Percentiles rank a stretch among this genome's conserved stretches.
Evolutionary conservation across 108 stramenopile genomes (phyloP).

Genomic region (Cyclostephanos invisitatus): DNA sequence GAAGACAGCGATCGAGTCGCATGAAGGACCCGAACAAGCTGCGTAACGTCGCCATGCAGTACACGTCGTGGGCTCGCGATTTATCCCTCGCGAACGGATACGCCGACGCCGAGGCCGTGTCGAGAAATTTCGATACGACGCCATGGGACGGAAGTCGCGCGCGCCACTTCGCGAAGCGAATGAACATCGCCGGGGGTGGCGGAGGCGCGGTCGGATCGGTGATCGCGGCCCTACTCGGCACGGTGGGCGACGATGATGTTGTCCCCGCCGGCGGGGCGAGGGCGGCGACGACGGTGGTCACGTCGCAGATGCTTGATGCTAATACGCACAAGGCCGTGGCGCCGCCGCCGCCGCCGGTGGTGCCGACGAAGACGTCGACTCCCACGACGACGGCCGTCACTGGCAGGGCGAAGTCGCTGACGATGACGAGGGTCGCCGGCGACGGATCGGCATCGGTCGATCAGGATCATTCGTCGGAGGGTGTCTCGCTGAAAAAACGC

Average conservation of each 20-base stretch:
- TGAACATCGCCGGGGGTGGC: neutral
- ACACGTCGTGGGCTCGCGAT: constrained; percentile 86
- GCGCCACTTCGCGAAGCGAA: constrained; percentile 36
- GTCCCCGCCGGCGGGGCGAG: constrained; percentile 24
- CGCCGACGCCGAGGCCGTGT: constrained; percentile 80
- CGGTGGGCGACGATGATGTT: neutral
- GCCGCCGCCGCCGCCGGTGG: neutral
- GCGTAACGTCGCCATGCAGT: constrained; percentile 65
- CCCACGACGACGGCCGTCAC: neutral
- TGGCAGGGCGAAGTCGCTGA: neutral
- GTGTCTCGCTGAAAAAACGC: constrained; percentile 32
- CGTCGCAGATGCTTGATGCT: constrained; percentile 43
- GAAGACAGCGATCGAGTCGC: constrained; percentile 60
- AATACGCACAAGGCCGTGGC: constrained; percentile 28
- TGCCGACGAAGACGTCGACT: neutral
- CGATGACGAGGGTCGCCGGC: neutral
- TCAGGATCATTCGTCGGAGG: constrained; percentile 12
- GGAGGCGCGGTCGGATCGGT: neutral
- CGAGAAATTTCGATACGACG: constrained; percentile 55
- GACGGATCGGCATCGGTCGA: neutral
- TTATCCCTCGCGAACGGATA: constrained; percentile 75
- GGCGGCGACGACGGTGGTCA: constrained; percentile 31
- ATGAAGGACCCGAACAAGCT: constrained; percentile 79
- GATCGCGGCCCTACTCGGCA: too few species aligned
- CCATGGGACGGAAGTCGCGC: constrained; percentile 27